Evolutionary conservation across 2,329 filamentous ascomycete species (phyloP), one percentile per base, ranked within the genome.

Genomic region (Aureobasidium melanogenum): DNA sequence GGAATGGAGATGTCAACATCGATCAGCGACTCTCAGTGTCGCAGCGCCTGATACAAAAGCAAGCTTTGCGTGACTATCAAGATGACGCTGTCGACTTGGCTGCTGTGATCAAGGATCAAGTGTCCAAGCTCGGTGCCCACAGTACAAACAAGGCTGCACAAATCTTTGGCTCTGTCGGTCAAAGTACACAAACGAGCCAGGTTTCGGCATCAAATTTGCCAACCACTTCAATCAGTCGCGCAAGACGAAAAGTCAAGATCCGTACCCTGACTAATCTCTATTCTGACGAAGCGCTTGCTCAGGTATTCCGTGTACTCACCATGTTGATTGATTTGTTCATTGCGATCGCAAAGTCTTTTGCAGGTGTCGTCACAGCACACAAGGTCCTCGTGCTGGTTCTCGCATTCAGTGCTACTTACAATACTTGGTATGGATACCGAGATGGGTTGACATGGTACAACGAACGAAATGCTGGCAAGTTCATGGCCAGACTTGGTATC

Each of bases 401-500:
- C 19, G 77, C 80, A 0, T 68, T 88, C 32, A 97, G 91, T 69
- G 73, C 85, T 14, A 69, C 90, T 12, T 81, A 85, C 52, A 97
- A 97, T 69, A 74, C 88, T 24, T 81, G 91, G 66, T 84, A 92
- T 69, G 86, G 88, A 0, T 89, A 88, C 14, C 84, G 86, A 64
- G 86, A 90, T 70, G 83, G 84, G 7, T 84, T 86, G 67, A 79
- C 82, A 1, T 97, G 91, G 91, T 96, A 89, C 88, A 81, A 84
- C 48, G 93, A 97, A 75, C 84, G 91, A 62, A 87, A 84, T 63
- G 91, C 92, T 1, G 83, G 82, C 17, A 86, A 81, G 43, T 96
- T 93, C 72, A 94, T 99, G 91, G 79, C 79, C 36, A 81, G 86
- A 14, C 76, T 97, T 15, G 93, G 93, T 10, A 85, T 97, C 8